Base-by-base conservation (phyloP, 2,329 filamentous ascomycete species). In the Fusarium burgessii region DNA sequence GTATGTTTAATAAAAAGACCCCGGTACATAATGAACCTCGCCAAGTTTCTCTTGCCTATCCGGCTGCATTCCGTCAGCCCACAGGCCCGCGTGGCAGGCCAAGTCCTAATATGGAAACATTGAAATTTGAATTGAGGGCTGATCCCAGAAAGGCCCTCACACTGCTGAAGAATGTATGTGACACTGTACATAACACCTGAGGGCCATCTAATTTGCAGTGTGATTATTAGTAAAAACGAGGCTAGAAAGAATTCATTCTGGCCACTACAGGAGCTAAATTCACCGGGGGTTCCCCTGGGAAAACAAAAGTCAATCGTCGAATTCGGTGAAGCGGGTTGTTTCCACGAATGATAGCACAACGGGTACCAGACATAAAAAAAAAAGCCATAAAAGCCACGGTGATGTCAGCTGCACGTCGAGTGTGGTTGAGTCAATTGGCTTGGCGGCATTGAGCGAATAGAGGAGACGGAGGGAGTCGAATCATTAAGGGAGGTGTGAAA, bases 391-490 rank as follows among this genome's bases (percentile, higher is more conserved):
- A 54, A 71, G 64, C 65, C 70, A 73, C 61, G 65, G 70, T 76
- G 74, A 76, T 74, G 66, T 75, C 72, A 76, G 72, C 62, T 60
- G 61, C 66, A 64, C 50, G 66, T 65, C 49, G 66, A 68, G 65
- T 42, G 65, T 64, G 66, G 56, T 71, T 65, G 47, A 35, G 33
- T 32, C 50, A 38, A 56, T 57, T 56, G 18, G 46, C 64, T 73
- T 71, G 71, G 69, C 62, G 55, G 42, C 38, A 41, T 51, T 47
- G 58, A 58, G 27, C 70, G 71, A 76, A 68, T 72, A 66, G 71
- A 70, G 56, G 71, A 68, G 58, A 57, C 59, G 47, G 57, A 58
- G 49, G 47, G 54, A 62, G 62, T 71, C 42, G 51, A 55, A 55
- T 60, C 40, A 68, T 66, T 29, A 74, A 55, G 57, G 40, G 49